A percentile compares a stretch with the other conserved stretches of the same genome.
Conservation (phyloP, 2,329 filamentous ascomycete genomes). For the Metarhizium brunneum region DNA sequence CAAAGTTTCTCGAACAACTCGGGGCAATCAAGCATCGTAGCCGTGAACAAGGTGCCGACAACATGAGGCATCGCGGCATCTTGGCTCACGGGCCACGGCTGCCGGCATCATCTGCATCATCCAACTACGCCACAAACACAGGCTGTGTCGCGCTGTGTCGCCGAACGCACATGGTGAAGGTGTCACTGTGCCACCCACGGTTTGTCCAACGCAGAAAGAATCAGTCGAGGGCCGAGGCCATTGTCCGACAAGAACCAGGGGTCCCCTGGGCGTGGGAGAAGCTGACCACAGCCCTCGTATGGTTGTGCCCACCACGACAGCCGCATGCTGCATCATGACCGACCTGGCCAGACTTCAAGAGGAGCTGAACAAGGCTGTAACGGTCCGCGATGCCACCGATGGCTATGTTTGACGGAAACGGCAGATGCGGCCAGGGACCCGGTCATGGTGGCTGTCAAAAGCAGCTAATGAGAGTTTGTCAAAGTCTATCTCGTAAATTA, state of each 20-base stretch:
- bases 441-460: too few species aligned
- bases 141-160: neutral
- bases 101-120: neutral
- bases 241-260: neutral
- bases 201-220: too few species aligned
- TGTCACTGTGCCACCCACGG: neutral
- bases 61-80: neutral
- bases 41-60: neutral
- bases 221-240: neutral
- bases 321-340: neutral
- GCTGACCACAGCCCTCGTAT: neutral
- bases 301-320: neutral
- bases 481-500: neutral
- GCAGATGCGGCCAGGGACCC: too few species aligned
- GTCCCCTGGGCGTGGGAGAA: neutral
- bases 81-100: neutral
- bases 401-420: too few species aligned
- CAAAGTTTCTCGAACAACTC: neutral
- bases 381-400: too few species aligned
- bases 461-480: too few species aligned
- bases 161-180: neutral
- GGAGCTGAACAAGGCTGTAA: too few species aligned
- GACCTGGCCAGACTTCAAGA: too few species aligned
- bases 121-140: neutral
- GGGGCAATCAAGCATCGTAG: neutral